Conservation (phyloP, 805 yeast species). For the Tetrapisispora arboricola region DNA sequence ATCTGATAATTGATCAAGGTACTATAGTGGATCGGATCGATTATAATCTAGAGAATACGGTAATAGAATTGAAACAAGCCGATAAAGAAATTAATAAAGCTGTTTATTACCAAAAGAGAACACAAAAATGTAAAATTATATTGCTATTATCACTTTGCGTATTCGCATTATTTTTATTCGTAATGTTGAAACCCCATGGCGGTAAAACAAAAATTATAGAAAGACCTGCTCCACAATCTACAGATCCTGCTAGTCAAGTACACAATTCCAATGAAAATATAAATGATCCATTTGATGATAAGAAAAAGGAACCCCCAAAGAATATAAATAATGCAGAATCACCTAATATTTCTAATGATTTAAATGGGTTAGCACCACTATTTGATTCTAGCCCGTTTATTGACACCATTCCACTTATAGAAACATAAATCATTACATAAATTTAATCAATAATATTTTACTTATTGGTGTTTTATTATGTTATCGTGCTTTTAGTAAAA, state of each 20-base stretch:
- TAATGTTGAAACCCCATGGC: slow-evolving; percentile 52
- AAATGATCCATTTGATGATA: background rate
- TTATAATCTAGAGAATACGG: slow-evolving; percentile 78
- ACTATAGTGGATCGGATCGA: slow-evolving; percentile 88
- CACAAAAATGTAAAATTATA: slow-evolving; percentile 84
- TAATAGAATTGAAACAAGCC: slow-evolving; percentile 62
- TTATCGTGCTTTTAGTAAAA: no score
- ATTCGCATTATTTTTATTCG: slow-evolving; percentile 56
- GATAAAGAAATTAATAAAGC: slow-evolving; percentile 72
- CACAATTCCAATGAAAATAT: no score
- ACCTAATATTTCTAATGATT: background rate
- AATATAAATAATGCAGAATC: background rate
- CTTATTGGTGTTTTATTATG: no score
- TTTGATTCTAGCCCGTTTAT: background rate
- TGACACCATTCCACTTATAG: background rate
- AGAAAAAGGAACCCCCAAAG: background rate
- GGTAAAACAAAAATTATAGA: slow-evolving; percentile 1
- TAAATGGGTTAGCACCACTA: background rate
- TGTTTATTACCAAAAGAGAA: slow-evolving; percentile 70
- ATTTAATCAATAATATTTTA: background rate
- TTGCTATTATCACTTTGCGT: slow-evolving; percentile 63
- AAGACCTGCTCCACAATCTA: slow-evolving; percentile 1
- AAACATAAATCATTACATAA: background rate
- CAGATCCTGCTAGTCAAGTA: no score
- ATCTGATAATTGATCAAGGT: slow-evolving; percentile 89